A percentile compares a stretch with the other conserved stretches of the same genome.
These are phyloP conservation scores for Hydnomerulius pinastri DNA, from an alignment of 768 basidiomycete genomes.

Conservation along the genomic window DNA sequence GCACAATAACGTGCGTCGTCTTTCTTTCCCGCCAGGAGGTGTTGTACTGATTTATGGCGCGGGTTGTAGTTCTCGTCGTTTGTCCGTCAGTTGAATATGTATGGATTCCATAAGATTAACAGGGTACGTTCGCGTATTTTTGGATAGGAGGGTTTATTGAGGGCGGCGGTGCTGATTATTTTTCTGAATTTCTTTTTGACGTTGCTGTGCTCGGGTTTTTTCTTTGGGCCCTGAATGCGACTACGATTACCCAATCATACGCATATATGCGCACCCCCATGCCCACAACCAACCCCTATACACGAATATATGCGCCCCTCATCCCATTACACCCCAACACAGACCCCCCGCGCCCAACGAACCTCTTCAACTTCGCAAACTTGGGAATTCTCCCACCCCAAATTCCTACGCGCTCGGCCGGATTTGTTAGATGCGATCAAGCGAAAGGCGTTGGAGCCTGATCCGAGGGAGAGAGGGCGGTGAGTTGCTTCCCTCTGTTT, in stretches of 20 bases:
- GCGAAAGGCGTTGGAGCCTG: conserved; percentile 81
- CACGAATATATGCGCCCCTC: not conserved
- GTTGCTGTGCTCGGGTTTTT: no score
- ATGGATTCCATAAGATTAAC: conserved; percentile 94
- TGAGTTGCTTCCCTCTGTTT: conserved; percentile 6
- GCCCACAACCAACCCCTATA: conserved; percentile 1
- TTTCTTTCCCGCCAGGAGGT: conserved; percentile 6
- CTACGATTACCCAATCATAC: no score
- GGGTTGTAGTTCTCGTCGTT: conserved; percentile 82
- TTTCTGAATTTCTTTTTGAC: no score
- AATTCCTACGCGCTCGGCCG: conserved; percentile 78
- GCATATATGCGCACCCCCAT: conserved; percentile 5
- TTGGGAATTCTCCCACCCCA: conserved; percentile 89
- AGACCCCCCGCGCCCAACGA: conserved; percentile 83
- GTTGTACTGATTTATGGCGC: conserved; percentile 7
- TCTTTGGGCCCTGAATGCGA: no score
- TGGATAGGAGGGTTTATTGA: not conserved
- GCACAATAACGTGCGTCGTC: conserved; percentile 75
- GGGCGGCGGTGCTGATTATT: no score
- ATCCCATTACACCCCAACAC: conserved; percentile 6
- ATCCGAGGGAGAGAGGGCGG: conserved; percentile 49
- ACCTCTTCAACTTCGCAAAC: conserved; percentile 80
- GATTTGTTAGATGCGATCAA: conserved; percentile 86
- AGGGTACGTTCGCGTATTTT: conserved; percentile 49
- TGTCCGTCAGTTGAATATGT: conserved; percentile 95